Evolutionary conservation across 106 monocot species (phyloP).

Genomic region (Dioscorea zingiberensis): DNA sequence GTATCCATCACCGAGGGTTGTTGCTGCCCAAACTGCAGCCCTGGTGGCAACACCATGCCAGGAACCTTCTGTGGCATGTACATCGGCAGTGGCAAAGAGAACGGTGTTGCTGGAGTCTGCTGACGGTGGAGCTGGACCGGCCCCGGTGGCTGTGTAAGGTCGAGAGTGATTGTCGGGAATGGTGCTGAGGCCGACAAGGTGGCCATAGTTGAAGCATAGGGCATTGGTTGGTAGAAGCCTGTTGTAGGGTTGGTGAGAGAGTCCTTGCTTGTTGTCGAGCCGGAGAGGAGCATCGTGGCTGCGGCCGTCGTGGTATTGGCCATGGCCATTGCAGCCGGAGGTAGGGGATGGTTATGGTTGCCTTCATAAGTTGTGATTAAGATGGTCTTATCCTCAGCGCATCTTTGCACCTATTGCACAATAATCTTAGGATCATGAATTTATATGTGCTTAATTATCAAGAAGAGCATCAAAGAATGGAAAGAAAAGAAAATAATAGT

Average conservation of each 20-base stretch:
- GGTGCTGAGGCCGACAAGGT: slow-evolving; percentile 65
- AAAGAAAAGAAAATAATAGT: too few species aligned
- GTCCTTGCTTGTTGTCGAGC: slow-evolving; percentile 25
- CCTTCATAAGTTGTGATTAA: slow-evolving; percentile 78
- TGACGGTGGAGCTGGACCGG: slow-evolving; percentile 2
- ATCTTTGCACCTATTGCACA: slow-evolving; percentile 55
- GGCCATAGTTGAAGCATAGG: slow-evolving; percentile 44
- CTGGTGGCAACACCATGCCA: background rate
- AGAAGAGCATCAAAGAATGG: background rate
- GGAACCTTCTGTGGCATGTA: slow-evolving; percentile 6
- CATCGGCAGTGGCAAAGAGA: slow-evolving; percentile 2
- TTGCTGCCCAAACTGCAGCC: background rate
- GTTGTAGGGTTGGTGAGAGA: slow-evolving; percentile 3
- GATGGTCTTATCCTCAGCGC: slow-evolving; percentile 57
- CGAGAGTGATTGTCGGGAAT: slow-evolving; percentile 80
- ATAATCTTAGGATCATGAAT: background rate
- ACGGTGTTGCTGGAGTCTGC: background rate
- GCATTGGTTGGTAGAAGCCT: background rate
- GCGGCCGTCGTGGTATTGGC: slow-evolving; percentile 67
- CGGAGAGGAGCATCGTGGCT: slow-evolving; percentile 68
- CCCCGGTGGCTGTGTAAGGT: slow-evolving; percentile 42
- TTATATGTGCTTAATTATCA: background rate
- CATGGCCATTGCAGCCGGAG: slow-evolving; percentile 54
- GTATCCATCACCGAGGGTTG: slow-evolving; percentile 28
- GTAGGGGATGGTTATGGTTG: slow-evolving; percentile 74